Evolutionary conservation across 1,139 yeast species (phyloP).

Genomic region (Kodamaea suecica): DNA sequence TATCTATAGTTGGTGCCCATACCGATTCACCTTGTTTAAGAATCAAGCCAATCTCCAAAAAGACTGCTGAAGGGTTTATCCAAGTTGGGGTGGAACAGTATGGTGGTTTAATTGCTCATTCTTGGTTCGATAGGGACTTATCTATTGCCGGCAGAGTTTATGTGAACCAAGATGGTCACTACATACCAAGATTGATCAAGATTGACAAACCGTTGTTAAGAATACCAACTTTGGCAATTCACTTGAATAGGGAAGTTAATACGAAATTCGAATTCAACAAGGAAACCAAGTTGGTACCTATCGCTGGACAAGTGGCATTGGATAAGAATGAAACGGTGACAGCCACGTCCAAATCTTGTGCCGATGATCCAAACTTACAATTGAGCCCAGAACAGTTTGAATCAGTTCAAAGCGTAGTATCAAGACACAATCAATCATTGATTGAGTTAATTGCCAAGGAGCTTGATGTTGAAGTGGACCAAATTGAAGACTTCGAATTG

Average conservation of each 20-base stretch:
- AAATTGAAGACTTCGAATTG: constrained; percentile 87
- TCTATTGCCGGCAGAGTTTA: constrained; percentile 90
- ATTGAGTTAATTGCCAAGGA: constrained; percentile 68
- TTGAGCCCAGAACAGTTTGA: constrained; percentile 55
- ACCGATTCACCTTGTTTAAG: constrained; percentile 93
- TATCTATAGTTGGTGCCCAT: constrained; percentile 90
- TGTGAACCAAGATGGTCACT: constrained; percentile 50
- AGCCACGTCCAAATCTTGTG: constrained; percentile 36
- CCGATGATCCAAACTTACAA: constrained; percentile 43
- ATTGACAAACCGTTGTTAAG: constrained; percentile 81
- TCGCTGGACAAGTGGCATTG: constrained; percentile 64
- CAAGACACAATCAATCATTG: constrained; percentile 74
- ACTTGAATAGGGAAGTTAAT: constrained; percentile 74
- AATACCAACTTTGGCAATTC: constrained; percentile 94
- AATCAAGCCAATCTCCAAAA: constrained; percentile 85
- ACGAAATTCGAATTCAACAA: constrained; percentile 83
- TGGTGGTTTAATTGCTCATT: constrained; percentile 93
- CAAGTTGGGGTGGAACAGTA: constrained; percentile 93
- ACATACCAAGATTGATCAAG: constrained; percentile 67
- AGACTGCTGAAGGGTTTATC: constrained; percentile 68
- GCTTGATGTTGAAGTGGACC: constrained; percentile 42
- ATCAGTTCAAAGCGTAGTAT: constrained; percentile 61
- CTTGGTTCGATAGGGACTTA: constrained; percentile 92
- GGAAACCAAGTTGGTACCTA: constrained; percentile 83
- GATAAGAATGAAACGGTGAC: constrained; percentile 27